Evolutionary conservation across 495 filamentous ascomycete species (phyloP).

Genomic region (Hypoxylon fragiforme): DNA sequence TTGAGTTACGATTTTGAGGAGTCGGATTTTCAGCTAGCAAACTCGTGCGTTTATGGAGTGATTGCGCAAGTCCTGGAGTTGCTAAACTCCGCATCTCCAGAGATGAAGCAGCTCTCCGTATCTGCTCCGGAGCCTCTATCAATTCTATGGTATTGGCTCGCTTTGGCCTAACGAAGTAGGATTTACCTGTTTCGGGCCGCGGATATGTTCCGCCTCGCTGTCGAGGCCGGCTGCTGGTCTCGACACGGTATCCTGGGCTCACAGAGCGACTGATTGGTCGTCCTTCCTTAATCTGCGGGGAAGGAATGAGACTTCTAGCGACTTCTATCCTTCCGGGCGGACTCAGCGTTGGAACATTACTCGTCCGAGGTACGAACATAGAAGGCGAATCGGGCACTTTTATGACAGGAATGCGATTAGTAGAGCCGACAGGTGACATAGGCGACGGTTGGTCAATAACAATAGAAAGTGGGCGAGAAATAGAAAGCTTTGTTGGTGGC

Average conservation of each 20-base stretch:
- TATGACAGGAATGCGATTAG: constrained; percentile 5
- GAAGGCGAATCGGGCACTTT: constrained; percentile 35
- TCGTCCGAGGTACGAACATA: constrained; percentile 31
- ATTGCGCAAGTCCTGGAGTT: constrained; percentile 6
- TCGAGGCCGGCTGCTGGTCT: neutral
- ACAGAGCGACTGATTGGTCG: neutral
- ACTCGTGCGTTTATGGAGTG: constrained; percentile 12
- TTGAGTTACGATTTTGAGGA: constrained; percentile 19
- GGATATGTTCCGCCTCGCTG: neutral
- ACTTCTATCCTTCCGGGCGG: constrained; percentile 8
- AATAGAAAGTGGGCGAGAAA: constrained; percentile 52
- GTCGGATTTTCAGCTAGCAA: constrained; percentile 14
- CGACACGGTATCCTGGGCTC: neutral
- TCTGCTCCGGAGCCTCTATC: constrained; percentile 8
- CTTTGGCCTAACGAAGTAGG: constrained; percentile 2
- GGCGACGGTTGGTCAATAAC: constrained; percentile 55
- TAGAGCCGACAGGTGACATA: constrained; percentile 13
- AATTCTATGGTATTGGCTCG: neutral
- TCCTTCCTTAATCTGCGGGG: constrained; percentile 1
- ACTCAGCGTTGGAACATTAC: constrained; percentile 4
- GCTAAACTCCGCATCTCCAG: constrained; percentile 30
- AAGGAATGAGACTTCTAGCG: constrained; percentile 12
- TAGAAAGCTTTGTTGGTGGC: constrained; percentile 46
- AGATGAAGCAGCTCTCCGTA: constrained; percentile 31
- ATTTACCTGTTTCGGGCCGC: constrained; percentile 3